Conservation (phyloP, 257 asterid species). For the Plectranthus barbatus region DNA sequence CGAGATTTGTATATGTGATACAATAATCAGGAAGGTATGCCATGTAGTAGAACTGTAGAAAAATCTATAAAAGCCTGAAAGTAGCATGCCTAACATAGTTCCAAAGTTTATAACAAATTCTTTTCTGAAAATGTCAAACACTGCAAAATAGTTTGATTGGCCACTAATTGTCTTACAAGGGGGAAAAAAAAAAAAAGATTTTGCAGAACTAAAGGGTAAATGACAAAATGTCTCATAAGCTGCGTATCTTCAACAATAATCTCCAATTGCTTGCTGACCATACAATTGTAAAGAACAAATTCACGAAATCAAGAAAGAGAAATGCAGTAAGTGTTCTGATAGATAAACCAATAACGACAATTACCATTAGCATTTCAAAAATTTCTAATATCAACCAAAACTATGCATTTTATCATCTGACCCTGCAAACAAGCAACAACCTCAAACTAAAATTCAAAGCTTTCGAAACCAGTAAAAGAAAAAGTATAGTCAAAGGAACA, state of each 20-base stretch:
- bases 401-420: constrained; percentile 4
- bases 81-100: neutral
- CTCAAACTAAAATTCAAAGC: constrained; percentile 1
- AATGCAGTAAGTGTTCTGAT: neutral
- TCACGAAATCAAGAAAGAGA: neutral
- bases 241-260: neutral
- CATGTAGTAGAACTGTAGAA: neutral
- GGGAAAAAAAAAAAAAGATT: neutral
- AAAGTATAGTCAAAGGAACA: constrained; percentile 1
- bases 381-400: neutral
- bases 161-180: neutral
- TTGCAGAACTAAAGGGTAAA: neutral
- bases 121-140: neutral
- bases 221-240: neutral
- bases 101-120: neutral
- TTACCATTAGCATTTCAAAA: neutral
- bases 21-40: neutral
- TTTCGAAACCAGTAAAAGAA: constrained; percentile 3
- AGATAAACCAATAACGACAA: neutral
- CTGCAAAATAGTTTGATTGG: neutral
- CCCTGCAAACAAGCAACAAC: neutral
- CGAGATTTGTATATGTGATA: neutral
- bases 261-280: neutral
- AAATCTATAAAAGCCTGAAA: neutral
- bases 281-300: neutral